Percentiles rank a stretch among this genome's conserved stretches.
Conservation (phyloP, 192 early-diverging fungal species). For the Allomyces macrogynus region DNA sequence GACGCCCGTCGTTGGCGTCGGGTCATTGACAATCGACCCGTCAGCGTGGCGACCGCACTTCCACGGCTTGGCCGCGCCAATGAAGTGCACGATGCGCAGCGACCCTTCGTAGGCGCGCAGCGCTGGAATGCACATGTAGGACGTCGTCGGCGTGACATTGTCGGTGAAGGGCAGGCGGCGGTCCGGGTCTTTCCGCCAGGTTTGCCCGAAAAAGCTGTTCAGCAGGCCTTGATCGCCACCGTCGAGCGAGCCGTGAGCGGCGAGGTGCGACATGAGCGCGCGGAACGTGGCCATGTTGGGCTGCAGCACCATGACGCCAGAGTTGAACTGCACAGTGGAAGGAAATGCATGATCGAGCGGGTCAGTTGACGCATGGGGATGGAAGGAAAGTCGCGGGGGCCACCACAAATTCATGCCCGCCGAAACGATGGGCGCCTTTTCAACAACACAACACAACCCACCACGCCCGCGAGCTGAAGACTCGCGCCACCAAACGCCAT, state of each 20-base stretch:
- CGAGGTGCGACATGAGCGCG: constrained; percentile 10
- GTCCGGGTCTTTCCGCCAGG: constrained; percentile 26
- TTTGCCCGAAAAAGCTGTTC: constrained; percentile 55
- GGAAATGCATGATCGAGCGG: too few relatives aligned
- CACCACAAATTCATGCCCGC: too few relatives aligned
- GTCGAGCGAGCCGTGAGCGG: constrained; percentile 1
- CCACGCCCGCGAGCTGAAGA: too few relatives aligned
- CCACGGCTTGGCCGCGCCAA: constrained; percentile 83
- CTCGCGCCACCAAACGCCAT: too few relatives aligned
- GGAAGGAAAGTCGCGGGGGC: too few relatives aligned
- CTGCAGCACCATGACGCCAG: constrained; percentile 66
- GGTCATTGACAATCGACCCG: too few relatives aligned
- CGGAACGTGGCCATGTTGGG: constrained; percentile 30
- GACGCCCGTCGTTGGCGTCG: too few relatives aligned
- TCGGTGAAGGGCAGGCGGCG: constrained; percentile 69
- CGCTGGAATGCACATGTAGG: constrained; percentile 63
- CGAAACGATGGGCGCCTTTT: too few relatives aligned
- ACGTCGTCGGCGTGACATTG: constrained; percentile 66
- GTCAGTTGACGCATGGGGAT: too few relatives aligned
- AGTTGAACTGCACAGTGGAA: constrained; percentile 48
- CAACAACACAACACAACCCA: too few relatives aligned
- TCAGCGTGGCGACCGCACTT: constrained; percentile 28
- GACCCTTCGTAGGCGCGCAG: constrained; percentile 24
- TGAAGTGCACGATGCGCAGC: constrained; percentile 73
- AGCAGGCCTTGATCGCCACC: constrained; percentile 88